Percentiles rank a stretch among this genome's conserved stretches.
phyloP scores from a whole-genome alignment of 225 moss, liverwort and hornwort genomes.

The Anthoceros angustus region DNA sequence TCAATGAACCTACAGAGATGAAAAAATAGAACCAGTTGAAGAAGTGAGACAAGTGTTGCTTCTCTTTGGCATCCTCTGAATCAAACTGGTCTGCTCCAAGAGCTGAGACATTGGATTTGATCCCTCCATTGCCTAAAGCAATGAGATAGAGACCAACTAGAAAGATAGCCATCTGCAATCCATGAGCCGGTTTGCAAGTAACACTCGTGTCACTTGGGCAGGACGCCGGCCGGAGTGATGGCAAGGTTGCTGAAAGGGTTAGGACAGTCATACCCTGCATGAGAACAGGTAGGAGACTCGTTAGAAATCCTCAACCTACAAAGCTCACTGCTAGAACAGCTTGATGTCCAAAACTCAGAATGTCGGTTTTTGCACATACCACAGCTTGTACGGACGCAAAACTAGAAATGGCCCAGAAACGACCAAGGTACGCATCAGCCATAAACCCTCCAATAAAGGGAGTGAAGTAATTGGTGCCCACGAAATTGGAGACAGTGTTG shows the following conservation, averaged over 20 bases:
- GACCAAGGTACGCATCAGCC: constrained; percentile 77
- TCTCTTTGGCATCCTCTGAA: constrained; percentile 55
- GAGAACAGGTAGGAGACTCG: background rate
- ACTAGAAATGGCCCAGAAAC: constrained; percentile 70
- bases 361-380: constrained; percentile 22
- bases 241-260: constrained; percentile 64
- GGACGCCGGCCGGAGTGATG: constrained; percentile 45
- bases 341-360: background rate
- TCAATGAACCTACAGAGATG: constrained; percentile 83
- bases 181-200: constrained; percentile 45
- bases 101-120: constrained; percentile 89
- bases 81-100: constrained; percentile 97
- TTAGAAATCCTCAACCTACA: background rate
- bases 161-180: constrained; percentile 46
- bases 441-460: constrained; percentile 89
- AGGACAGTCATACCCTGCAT: constrained; percentile 76
- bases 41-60: constrained; percentile 80
- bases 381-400: constrained; percentile 60
- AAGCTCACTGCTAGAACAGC: background rate
- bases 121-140: constrained; percentile 89
- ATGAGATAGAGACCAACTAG: constrained; percentile 76
- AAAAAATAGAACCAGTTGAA: constrained; percentile 99
- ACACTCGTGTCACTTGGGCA: constrained; percentile 30
- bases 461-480: constrained; percentile 89
- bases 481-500: constrained; percentile 94